A percentile compares a stretch with the other conserved stretches of the same genome.
Evolutionary conservation across 495 filamentous ascomycete species (phyloP).

Genomic region (Hypoxylon perforatum): DNA sequence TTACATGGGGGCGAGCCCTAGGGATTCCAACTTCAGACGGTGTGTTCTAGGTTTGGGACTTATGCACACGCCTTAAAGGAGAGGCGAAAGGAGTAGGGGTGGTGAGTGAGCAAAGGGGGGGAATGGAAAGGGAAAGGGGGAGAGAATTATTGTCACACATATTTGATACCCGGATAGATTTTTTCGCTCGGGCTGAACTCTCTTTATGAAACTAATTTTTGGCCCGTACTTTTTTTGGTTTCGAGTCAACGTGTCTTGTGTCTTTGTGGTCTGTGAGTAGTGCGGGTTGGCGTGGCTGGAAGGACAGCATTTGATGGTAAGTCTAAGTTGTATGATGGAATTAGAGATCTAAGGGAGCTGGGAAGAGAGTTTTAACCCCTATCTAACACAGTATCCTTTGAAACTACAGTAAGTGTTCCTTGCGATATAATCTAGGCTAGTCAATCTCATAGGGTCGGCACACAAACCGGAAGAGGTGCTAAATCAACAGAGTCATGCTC

Average conservation of each 20-base stretch:
- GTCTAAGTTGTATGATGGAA: too few relatives aligned
- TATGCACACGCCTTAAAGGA: neutral
- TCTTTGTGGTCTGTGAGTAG: neutral
- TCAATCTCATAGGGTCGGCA: too few relatives aligned
- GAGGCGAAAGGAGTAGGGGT: neutral
- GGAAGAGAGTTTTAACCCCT: too few relatives aligned
- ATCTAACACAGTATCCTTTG: too few relatives aligned
- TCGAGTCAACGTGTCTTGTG: neutral
- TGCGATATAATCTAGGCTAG: too few relatives aligned
- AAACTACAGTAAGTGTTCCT: too few relatives aligned
- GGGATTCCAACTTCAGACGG: slow-evolving; percentile 16
- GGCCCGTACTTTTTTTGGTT: neutral
- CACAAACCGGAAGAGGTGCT: too few relatives aligned
- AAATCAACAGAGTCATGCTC: too few relatives aligned
- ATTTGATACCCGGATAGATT: slow-evolving; percentile 54
- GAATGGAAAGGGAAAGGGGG: slow-evolving; percentile 19
- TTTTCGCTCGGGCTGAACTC: slow-evolving; percentile 43
- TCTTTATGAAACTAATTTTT: slow-evolving; percentile 31
- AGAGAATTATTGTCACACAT: slow-evolving; percentile 33
- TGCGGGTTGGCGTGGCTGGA: too few relatives aligned
- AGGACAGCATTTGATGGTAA: too few relatives aligned
- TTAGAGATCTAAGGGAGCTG: too few relatives aligned
- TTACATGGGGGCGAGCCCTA: slow-evolving; percentile 21
- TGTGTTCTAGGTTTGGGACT: slow-evolving; percentile 5
- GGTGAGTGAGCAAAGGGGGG: slow-evolving; percentile 17